Evolutionary conservation across 208 protist genomes (phyloP), one percentile per base, ranked within the genome.

Genomic region (Crithidia thermophila): DNA sequence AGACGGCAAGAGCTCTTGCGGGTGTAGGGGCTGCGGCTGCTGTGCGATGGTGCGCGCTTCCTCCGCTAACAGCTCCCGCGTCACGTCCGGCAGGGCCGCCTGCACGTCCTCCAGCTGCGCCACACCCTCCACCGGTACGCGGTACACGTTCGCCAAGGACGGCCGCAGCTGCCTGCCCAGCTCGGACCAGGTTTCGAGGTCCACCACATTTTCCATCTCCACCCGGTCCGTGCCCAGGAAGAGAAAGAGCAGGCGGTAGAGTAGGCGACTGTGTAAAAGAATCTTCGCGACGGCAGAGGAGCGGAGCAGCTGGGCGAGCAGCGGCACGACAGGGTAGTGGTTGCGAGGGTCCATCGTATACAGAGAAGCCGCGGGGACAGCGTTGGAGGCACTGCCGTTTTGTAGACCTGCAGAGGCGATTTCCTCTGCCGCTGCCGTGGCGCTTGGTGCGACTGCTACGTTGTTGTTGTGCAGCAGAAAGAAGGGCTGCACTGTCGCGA

Each of bases 181-280:
- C 10, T 67, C 55, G 13, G 71, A 59, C 72, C 84, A 90, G 1
- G 77, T 70, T 0, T 34, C 57, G 10, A 91, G 8, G 65, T 94
- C 85, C 27, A 94, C 82, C 18, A 94, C 72, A 37, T 77, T 82
- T 18, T 69, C 37, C 18, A 92, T 66, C 6, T 83, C 79, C 14
- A 94, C 71, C 2, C 85, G 81, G 40, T 94, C 88, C 6, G 85
- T 92, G 34, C 88, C 88, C 11, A 94, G 76, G 62, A 85, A 92
- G 7, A 85, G 27, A 52, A 91, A 91, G 2, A 94, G 78, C 13
- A 91, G 66, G 4, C 73, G 83, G 59, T 87, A 88, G 21, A 94
- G 53, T 34, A 77, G 64, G 21, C 49, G 72, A 7, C 79, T 70
- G 43, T 85, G 82, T 9, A 88, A 47, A 9, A 91, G 40, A 20